Percentiles rank a stretch among this genome's conserved stretches.
Evolutionary conservation across 257 asterid species (phyloP).

Genomic region (Fraxinus quadrangulata): DNA sequence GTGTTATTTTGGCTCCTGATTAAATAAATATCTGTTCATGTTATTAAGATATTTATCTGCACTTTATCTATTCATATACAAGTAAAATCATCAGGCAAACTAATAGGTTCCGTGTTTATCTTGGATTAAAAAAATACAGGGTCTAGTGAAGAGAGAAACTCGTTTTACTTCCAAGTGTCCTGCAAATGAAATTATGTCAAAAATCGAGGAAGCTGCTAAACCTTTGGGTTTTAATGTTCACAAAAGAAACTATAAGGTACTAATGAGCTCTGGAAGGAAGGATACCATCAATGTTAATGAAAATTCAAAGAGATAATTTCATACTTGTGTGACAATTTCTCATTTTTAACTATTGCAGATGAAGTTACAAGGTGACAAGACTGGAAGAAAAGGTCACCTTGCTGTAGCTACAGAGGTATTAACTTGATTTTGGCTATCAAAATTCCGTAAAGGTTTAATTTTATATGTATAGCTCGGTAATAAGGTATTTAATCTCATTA

Average conservation of each 20-base stretch:
- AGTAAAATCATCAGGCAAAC: constrained; percentile 5
- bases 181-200: constrained; percentile 69
- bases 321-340: neutral
- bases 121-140: constrained; percentile 43
- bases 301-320: neutral
- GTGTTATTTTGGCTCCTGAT: neutral
- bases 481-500: constrained; percentile 5
- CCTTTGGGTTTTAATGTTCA: constrained; percentile 80
- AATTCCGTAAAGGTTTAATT: neutral
- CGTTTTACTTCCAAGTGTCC: constrained; percentile 67
- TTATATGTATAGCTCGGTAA: neutral
- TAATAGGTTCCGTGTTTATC: neutral
- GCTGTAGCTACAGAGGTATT: constrained; percentile 82
- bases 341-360: constrained; percentile 42
- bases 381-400: constrained; percentile 84
- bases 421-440: constrained; percentile 9
- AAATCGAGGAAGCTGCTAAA: constrained; percentile 81
- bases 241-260: constrained; percentile 72
- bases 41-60: constrained; percentile 8
- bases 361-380: constrained; percentile 74
- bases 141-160: constrained; percentile 65
- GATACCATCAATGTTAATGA: neutral
- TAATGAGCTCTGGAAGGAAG: neutral
- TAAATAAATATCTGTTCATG: neutral
- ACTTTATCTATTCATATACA: neutral